These are phyloP conservation scores for Bruguiera hainesii DNA, from an alignment of 441 rosid genomes.

Conservation along the genomic window DNA sequence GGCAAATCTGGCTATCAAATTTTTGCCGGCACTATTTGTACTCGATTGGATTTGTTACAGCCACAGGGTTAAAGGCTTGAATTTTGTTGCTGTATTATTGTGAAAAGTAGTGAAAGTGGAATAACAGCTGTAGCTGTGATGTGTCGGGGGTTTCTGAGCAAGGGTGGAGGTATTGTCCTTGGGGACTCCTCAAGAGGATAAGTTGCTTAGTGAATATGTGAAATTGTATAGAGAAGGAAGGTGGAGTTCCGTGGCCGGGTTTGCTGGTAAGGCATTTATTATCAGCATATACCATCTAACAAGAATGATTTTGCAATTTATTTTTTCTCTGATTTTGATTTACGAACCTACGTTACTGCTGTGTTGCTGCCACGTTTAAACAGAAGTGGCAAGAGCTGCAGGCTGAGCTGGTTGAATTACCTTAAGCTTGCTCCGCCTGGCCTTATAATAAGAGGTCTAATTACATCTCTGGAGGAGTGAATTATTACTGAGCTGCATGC, in stretches of 20 bases:
- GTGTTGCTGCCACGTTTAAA: constrained; percentile 45
- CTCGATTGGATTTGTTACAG: too few relatives aligned
- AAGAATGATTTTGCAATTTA: background rate
- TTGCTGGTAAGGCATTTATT: constrained; percentile 40
- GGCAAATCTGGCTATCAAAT: too few relatives aligned
- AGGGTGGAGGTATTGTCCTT: constrained; percentile 82
- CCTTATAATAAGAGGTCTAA: constrained; percentile 63
- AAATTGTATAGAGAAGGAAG: constrained; percentile 61
- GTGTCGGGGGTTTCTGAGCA: constrained; percentile 42
- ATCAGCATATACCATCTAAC: too few relatives aligned
- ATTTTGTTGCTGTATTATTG: too few relatives aligned
- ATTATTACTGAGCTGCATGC: constrained; percentile 73
- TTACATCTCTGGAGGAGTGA: constrained; percentile 76
- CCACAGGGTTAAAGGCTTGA: too few relatives aligned
- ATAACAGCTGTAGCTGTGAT: constrained; percentile 23
- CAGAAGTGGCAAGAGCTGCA: constrained; percentile 73
- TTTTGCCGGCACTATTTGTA: too few relatives aligned
- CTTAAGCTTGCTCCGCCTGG: constrained; percentile 47
- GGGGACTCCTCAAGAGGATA: constrained; percentile 86
- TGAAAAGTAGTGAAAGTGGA: background rate
- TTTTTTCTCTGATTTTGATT: background rate
- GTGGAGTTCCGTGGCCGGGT: constrained; percentile 66
- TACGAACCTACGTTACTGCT: background rate
- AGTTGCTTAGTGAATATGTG: constrained; percentile 49
- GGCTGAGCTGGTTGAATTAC: constrained; percentile 88